Conservation (phyloP, 768 basidiomycete genomes). For the Collybiopsis confluens region DNA sequence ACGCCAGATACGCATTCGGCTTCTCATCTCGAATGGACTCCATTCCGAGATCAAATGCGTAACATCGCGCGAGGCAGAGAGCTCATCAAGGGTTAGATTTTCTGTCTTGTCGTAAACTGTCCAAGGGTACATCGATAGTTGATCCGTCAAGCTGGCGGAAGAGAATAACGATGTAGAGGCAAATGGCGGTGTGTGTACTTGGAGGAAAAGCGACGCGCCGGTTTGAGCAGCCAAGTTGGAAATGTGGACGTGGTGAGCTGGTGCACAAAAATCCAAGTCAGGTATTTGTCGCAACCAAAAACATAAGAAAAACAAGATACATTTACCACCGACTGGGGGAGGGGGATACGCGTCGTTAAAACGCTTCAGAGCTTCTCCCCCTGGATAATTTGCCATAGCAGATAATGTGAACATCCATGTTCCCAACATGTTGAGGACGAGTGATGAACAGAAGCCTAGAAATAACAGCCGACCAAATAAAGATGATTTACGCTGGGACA, state of each 20-base stretch:
- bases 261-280: background rate
- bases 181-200: slow-evolving; percentile 58
- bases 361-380: slow-evolving; percentile 63
- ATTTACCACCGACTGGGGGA: slow-evolving; percentile 7
- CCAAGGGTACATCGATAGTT: slow-evolving; percentile 7
- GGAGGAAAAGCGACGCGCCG: slow-evolving; percentile 85
- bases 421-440: slow-evolving; percentile 47
- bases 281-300: background rate
- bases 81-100: slow-evolving; percentile 35
- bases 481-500: slow-evolving; percentile 43
- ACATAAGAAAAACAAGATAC: slow-evolving; percentile 26
- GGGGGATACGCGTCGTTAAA: slow-evolving; percentile 53
- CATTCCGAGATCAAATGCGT: slow-evolving; percentile 65
- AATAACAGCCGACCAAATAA: slow-evolving; percentile 42
- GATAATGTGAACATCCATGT: slow-evolving; percentile 52
- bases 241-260: slow-evolving; percentile 66
- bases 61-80: slow-evolving; percentile 35
- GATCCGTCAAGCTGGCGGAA: slow-evolving; percentile 10
- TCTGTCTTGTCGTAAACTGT: slow-evolving; percentile 83
- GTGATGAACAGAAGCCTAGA: slow-evolving; percentile 39
- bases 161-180: slow-evolving; percentile 15
- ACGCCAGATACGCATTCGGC: slow-evolving; percentile 8
- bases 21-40: slow-evolving; percentile 19
- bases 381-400: slow-evolving; percentile 84
- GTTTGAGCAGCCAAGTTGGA: slow-evolving; percentile 85